These are phyloP conservation scores for Dactylellina leptospora DNA, from an alignment of 2,329 filamentous ascomycete genomes.

Conservation along the genomic window DNA sequence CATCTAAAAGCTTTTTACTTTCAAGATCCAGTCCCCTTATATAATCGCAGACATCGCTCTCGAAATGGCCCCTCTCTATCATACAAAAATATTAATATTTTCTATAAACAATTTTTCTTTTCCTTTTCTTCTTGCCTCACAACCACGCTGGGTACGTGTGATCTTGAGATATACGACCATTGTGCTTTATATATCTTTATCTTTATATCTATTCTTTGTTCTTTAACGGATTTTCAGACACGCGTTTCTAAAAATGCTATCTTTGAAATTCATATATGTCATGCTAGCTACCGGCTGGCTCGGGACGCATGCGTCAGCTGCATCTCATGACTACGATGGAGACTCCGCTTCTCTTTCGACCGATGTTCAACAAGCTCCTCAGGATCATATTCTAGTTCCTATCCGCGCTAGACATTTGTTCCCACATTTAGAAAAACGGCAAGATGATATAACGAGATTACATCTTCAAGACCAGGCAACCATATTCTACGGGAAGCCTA, in stretches of 20 bases:
- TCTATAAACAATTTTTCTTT: too few species aligned
- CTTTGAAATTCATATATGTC: slow-evolving; percentile 1
- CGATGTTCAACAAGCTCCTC: not conserved
- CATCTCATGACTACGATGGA: not conserved
- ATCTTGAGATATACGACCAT: too few species aligned
- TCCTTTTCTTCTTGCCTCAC: too few species aligned
- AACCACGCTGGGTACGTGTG: too few species aligned
- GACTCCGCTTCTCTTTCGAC: not conserved
- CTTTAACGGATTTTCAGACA: not conserved
- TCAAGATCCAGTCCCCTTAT: too few species aligned
- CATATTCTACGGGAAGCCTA: slow-evolving; percentile 1
- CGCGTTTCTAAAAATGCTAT: slow-evolving; percentile 5
- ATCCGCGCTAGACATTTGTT: slow-evolving; percentile 11
- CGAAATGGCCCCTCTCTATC: too few species aligned
- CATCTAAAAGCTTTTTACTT: too few species aligned
- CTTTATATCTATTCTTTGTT: not conserved
- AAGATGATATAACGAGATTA: slow-evolving; percentile 4
- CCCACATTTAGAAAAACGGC: slow-evolving; percentile 19
- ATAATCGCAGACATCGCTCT: too few species aligned
- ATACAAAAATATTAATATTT: too few species aligned
- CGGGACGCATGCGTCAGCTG: slow-evolving; percentile 8
- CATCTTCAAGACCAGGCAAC: slow-evolving; percentile 10
- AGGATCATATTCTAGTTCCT: not conserved
- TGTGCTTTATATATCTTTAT: too few species aligned
- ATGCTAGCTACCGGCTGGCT: slow-evolving; percentile 1